phyloP scores from a whole-genome alignment of 129 eudicot species.

The Pseudognaphalium luteoalbum region DNA sequence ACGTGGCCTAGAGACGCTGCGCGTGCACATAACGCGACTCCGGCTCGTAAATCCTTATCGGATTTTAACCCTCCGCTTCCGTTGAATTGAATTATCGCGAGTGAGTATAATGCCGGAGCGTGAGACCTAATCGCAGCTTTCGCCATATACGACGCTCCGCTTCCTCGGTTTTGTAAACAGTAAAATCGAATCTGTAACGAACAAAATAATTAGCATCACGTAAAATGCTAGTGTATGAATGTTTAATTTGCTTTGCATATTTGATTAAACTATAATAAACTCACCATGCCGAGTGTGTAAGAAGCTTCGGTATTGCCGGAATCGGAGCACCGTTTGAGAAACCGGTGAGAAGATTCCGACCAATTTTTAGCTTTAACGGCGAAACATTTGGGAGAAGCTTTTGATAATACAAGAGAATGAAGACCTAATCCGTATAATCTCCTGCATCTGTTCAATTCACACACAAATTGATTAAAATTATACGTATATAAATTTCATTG shows the following conservation, averaged over 20 bases:
- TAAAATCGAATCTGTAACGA: conserved; percentile 62
- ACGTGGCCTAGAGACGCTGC: conserved; percentile 83
- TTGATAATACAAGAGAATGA: conserved; percentile 56
- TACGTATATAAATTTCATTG: not conserved
- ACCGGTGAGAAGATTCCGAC: conserved; percentile 78
- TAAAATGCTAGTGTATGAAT: not conserved
- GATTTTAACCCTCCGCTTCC: conserved; percentile 76
- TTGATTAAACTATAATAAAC: no score
- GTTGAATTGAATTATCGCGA: conserved; percentile 71
- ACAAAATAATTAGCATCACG: not conserved
- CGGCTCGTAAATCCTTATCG: conserved; percentile 80
- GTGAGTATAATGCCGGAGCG: conserved; percentile 72
- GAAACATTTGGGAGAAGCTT: conserved; percentile 47
- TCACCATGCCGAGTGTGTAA: conserved; percentile 89
- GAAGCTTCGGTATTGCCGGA: conserved; percentile 86
- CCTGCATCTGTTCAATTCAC: conserved; percentile 56
- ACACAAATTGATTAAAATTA: not conserved
- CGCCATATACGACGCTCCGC: conserved; percentile 68
- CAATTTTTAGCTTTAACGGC: conserved; percentile 58
- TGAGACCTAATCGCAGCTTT: conserved; percentile 66
- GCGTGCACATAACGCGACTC: conserved; percentile 80
- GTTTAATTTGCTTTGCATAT: no score
- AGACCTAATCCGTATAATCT: conserved; percentile 63
- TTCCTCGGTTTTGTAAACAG: conserved; percentile 57
- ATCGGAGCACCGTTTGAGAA: conserved; percentile 64